phyloP scores from a whole-genome alignment of 2,329 filamentous ascomycete species.

The Ascochyta lentis region DNA sequence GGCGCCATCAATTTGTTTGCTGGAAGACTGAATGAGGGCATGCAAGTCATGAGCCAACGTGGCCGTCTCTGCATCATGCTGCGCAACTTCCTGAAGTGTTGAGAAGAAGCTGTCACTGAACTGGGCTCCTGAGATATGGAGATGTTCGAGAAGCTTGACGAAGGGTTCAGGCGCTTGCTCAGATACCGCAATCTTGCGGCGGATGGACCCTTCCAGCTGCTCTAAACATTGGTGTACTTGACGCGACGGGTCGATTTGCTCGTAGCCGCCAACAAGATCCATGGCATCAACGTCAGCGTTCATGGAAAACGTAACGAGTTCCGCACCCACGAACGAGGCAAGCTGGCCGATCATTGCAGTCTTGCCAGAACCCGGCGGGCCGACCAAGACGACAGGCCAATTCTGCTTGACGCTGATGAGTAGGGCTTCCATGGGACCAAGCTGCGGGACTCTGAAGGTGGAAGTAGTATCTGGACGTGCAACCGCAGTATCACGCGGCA shows the following conservation, averaged over 20 bases:
- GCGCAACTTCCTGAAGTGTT: conserved; percentile 23
- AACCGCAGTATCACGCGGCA: conserved; percentile 63
- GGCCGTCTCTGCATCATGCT: conserved; percentile 19
- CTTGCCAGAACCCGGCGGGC: conserved; percentile 86
- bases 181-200: conserved; percentile 38
- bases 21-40: conserved; percentile 59
- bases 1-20: conserved; percentile 68
- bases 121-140: conserved; percentile 15
- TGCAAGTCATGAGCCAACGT: conserved; percentile 58
- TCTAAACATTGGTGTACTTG: conserved; percentile 68
- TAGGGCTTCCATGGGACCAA: conserved; percentile 81
- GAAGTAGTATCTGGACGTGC: conserved; percentile 35
- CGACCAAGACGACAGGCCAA: conserved; percentile 88
- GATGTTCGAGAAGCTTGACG: conserved; percentile 31
- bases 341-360: conserved; percentile 79
- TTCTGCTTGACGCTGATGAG: conserved; percentile 86
- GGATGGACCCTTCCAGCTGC: conserved; percentile 61
- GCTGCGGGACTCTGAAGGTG: conserved; percentile 54
- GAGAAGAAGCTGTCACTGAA: conserved; percentile 9
- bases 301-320: conserved; percentile 82
- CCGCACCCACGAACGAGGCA: conserved; percentile 78
- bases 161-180: conserved; percentile 14
- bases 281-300: conserved; percentile 97
- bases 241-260: conserved; percentile 85
- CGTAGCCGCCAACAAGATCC: conserved; percentile 95